These are phyloP conservation scores for Hericium erinaceus DNA, from an alignment of 768 basidiomycete genomes.

Conservation along the genomic window DNA sequence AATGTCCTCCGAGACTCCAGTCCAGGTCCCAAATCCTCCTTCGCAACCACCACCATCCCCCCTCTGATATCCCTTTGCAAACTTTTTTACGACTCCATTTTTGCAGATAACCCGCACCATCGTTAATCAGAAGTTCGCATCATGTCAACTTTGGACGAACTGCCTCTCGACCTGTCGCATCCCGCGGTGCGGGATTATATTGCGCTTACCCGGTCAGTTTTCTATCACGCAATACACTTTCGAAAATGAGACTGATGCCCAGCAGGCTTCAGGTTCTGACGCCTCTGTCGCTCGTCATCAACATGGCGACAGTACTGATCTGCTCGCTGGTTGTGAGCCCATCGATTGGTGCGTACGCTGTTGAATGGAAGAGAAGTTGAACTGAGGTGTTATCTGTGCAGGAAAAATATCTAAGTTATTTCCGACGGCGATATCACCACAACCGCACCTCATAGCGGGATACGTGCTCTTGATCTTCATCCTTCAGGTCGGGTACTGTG, in stretches of 20 bases:
- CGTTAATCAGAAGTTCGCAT: too few species aligned
- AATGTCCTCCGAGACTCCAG: too few species aligned
- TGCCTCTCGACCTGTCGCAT: constrained; percentile 50
- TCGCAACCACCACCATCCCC: too few species aligned
- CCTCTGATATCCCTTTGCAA: too few species aligned
- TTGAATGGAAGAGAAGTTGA: too few species aligned
- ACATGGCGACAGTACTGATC: constrained; percentile 61
- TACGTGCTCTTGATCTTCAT: constrained; percentile 57
- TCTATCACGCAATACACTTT: neutral
- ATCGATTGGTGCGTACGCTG: constrained; percentile 33
- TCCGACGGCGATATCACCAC: constrained; percentile 68
- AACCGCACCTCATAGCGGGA: constrained; percentile 41
- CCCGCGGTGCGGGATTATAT: constrained; percentile 61
- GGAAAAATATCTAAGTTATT: constrained; percentile 43
- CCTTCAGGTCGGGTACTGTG: constrained; percentile 73
- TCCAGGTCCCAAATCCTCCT: too few species aligned
- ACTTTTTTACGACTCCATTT: too few species aligned
- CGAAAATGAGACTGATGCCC: neutral
- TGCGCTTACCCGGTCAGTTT: constrained; percentile 44
- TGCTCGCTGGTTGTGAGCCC: constrained; percentile 64
- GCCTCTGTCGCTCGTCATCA: constrained; percentile 74
- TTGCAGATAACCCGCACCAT: too few species aligned
- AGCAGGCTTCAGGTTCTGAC: constrained; percentile 78
- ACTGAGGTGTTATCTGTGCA: constrained; percentile 12
- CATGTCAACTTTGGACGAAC: constrained; percentile 29